phyloP scores from a whole-genome alignment of 2,329 filamentous ascomycete species.

The Fusarium udum region DNA sequence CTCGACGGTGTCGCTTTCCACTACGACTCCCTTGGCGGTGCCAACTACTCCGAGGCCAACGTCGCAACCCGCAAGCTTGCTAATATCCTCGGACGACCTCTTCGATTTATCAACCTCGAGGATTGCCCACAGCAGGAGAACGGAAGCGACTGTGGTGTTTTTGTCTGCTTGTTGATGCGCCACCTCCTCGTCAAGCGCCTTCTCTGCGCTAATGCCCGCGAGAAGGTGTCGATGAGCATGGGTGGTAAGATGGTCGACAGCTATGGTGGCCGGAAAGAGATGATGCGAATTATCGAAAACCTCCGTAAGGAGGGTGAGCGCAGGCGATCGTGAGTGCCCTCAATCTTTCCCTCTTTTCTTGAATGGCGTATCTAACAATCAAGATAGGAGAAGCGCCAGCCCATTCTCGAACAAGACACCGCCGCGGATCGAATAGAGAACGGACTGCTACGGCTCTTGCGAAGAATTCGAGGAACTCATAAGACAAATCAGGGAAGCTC shows the following conservation, averaged over 20 bases:
- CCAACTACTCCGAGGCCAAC: slow-evolving; percentile 79
- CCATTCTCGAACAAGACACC: slow-evolving; percentile 53
- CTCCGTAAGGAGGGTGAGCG: slow-evolving; percentile 88
- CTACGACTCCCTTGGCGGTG: slow-evolving; percentile 85
- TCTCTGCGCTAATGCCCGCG: slow-evolving; percentile 78
- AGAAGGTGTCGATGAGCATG: slow-evolving; percentile 96
- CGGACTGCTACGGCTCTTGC: slow-evolving; percentile 46
- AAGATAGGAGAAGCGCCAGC: slow-evolving; percentile 50
- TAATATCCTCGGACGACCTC: slow-evolving; percentile 69
- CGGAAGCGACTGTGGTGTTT: slow-evolving; percentile 92
- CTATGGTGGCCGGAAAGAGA: slow-evolving; percentile 82
- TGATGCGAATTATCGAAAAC: slow-evolving; percentile 87
- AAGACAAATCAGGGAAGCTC: slow-evolving; percentile 10
- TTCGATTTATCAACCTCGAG: slow-evolving; percentile 82
- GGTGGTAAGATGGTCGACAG: slow-evolving; percentile 85
- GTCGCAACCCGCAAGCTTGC: slow-evolving; percentile 75
- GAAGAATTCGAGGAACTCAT: slow-evolving; percentile 43
- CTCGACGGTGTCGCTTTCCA: slow-evolving; percentile 94
- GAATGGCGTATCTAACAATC: slow-evolving; percentile 26
- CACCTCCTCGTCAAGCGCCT: slow-evolving; percentile 89
- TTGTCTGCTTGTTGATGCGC: slow-evolving; percentile 94
- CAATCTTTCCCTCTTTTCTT: background rate
- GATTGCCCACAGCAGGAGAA: slow-evolving; percentile 94
- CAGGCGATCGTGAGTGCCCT: slow-evolving; percentile 75
- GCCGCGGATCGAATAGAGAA: slow-evolving; percentile 55